A percentile compares a stretch with the other conserved stretches of the same genome.
These are phyloP conservation scores for Suillus fuscotomentosus DNA, from an alignment of 768 basidiomycete species.

Conservation along the genomic window DNA sequence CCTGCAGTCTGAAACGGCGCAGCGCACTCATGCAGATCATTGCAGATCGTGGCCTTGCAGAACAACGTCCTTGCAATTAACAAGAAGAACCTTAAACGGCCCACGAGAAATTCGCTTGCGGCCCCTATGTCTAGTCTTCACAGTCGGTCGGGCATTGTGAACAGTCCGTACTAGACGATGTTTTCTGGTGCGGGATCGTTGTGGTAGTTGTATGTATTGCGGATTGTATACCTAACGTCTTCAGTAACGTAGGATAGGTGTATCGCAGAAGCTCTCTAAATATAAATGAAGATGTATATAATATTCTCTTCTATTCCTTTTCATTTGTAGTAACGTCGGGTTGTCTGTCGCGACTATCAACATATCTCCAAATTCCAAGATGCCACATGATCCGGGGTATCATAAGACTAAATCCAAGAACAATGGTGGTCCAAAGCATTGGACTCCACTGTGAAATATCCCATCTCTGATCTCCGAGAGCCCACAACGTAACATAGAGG, in stretches of 20 bases:
- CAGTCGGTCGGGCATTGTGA: constrained; percentile 66
- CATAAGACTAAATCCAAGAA: constrained; percentile 62
- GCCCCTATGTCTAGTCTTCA: constrained; percentile 40
- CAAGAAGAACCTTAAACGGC: constrained; percentile 88
- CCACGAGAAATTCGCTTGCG: constrained; percentile 70
- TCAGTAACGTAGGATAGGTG: constrained; percentile 7
- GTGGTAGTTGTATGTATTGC: constrained; percentile 9
- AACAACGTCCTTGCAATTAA: constrained; percentile 93
- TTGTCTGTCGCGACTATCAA: constrained; percentile 57
- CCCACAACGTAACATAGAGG: constrained; percentile 69
- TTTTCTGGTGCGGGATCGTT: constrained; percentile 7
- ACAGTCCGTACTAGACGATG: constrained; percentile 52
- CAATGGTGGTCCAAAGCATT: constrained; percentile 66
- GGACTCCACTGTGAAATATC: constrained; percentile 59
- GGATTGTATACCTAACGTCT: constrained; percentile 17
- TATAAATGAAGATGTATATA: constrained; percentile 23
- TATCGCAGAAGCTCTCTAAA: constrained; percentile 7
- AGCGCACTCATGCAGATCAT: constrained; percentile 7
- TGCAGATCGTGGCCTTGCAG: constrained; percentile 90
- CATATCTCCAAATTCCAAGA: constrained; percentile 71
- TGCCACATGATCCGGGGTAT: constrained; percentile 75
- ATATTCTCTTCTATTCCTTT: not conserved
- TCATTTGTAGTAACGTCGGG: not conserved
- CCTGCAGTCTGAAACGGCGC: not conserved
- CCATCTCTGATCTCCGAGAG: constrained; percentile 71